Base-by-base conservation (phyloP, 2,329 filamentous ascomycete species). In the Cladophialophora yegresii region DNA sequence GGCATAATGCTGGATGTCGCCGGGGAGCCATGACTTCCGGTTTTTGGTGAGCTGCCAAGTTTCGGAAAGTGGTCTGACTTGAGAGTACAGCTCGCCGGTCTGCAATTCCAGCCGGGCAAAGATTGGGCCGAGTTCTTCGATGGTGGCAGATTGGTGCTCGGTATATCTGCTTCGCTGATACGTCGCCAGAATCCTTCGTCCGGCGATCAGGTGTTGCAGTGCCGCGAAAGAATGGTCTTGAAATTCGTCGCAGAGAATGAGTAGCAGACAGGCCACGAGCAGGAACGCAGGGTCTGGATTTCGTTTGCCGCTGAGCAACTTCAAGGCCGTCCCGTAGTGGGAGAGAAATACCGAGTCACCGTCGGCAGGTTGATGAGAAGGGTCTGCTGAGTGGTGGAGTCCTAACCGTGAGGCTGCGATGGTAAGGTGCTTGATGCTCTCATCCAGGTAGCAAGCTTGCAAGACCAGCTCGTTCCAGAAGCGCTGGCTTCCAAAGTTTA, bases 401-500 rank as follows among this genome's bases (percentile, higher is more conserved):
- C 62, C 64, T 7, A 65, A 23, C 5, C 55, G 23, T 16, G 66
- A 54, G 3, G 61, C 59, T 2, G 72, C 72, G n/a, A 74, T 66
- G 56, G 72, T 65, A 12, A 72, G 67, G 55, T 75, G 72, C 59
- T 71, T 72, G 54, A 75, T 62, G 1, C 68, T 67, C 47, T 67
- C 67, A 45, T 73, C 71, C 8, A 70, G 60, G 43, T 71, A 69
- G 47, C 67, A 71, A 3, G 70, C 70, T 51, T 73, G 73, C 45
- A 74, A 66, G 8, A 74, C 69, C 0, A 70, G 50, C n/a, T 63
- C 59, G 40, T 63, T 72, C 73, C 73, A 74, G 50, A 74, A 73
- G 9, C 66, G 62, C 3, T 66, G 70, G 7, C 71, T 70, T 40
- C 71, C 72, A 47, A 71, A 72, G 26, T 72, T 72, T 12, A 69